phyloP scores from a whole-genome alignment of 352 stramenopile genomes.

The Globisporangium cylindrosporum region DNA sequence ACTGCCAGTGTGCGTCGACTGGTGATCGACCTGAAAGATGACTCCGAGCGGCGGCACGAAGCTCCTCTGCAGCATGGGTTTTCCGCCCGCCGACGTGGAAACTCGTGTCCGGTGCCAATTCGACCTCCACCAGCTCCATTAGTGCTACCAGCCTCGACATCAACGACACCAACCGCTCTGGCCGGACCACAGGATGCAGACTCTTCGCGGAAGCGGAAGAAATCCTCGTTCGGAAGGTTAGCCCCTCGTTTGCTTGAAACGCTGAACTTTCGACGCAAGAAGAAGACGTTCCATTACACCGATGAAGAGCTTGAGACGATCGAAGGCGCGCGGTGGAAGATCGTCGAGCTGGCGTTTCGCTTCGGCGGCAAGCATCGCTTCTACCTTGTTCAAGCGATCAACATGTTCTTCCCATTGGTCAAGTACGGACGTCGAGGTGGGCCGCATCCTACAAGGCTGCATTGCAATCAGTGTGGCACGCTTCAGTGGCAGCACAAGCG shows the following conservation, averaged over 20 bases:
- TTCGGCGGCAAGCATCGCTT: slow-evolving; percentile 82
- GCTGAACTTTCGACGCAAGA: slow-evolving; percentile 63
- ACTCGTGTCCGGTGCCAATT: slow-evolving; percentile 54
- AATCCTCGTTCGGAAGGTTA: slow-evolving; percentile 54
- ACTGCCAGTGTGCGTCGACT: slow-evolving; percentile 73
- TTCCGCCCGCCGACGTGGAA: slow-evolving; percentile 40
- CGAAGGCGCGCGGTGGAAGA: slow-evolving; percentile 82
- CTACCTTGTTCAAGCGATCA: slow-evolving; percentile 84
- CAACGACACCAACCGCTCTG: slow-evolving; percentile 1
- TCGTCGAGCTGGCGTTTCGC: slow-evolving; percentile 81
- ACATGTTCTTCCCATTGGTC: slow-evolving; percentile 80
- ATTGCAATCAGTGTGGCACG: slow-evolving; percentile 79
- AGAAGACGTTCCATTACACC: slow-evolving; percentile 73
- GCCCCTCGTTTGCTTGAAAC: slow-evolving; percentile 57
- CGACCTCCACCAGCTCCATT: not conserved
- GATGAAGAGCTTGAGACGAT: slow-evolving; percentile 78
- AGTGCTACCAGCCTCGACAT: slow-evolving; percentile 13
- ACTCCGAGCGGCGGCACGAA: slow-evolving; percentile 42
- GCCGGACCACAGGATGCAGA: slow-evolving; percentile 9
- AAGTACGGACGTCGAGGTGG: slow-evolving; percentile 80
- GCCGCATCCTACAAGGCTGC: slow-evolving; percentile 64
- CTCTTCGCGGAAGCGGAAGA: slow-evolving; percentile 37
- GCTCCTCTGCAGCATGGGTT: slow-evolving; percentile 15
- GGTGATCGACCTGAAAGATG: slow-evolving; percentile 70
- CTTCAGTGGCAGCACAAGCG: slow-evolving; percentile 88